Conservation (phyloP, 345 rosid species). For the Eucalyptus cloeziana region DNA sequence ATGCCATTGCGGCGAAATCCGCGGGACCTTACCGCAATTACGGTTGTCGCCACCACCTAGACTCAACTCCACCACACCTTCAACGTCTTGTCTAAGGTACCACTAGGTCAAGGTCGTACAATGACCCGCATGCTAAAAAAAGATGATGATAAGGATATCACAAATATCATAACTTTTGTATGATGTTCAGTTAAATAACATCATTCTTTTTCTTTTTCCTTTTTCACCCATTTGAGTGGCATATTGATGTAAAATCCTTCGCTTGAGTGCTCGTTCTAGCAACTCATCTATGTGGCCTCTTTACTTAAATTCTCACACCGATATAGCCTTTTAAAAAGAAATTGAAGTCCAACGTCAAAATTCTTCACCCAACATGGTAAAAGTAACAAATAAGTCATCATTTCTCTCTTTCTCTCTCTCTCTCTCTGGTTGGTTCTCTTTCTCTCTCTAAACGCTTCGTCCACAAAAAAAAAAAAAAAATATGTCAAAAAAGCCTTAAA, state of each 20-base stretch:
- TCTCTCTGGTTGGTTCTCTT: not conserved
- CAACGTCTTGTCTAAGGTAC: not conserved
- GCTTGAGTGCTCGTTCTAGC: not conserved
- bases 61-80: not conserved
- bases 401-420: not conserved
- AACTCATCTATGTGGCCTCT: not conserved
- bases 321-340: not conserved
- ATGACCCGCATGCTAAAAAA: not conserved
- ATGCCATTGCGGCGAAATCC: not conserved
- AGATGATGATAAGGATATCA: not conserved
- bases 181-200: accelerated
- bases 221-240: not conserved
- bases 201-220: too few relatives aligned
- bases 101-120: not conserved
- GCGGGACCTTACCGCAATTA: not conserved
- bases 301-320: not conserved
- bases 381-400: not conserved
- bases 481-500: too few relatives aligned
- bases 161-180: too few relatives aligned
- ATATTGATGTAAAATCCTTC: not conserved
- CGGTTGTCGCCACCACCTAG: not conserved
- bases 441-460: not conserved
- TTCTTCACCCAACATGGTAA: not conserved
- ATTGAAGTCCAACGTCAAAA: not conserved
- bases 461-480: not conserved